These are phyloP conservation scores for Pseudonitzschia pungens DNA, from an alignment of 108 stramenopile species.

Conservation along the genomic window DNA sequence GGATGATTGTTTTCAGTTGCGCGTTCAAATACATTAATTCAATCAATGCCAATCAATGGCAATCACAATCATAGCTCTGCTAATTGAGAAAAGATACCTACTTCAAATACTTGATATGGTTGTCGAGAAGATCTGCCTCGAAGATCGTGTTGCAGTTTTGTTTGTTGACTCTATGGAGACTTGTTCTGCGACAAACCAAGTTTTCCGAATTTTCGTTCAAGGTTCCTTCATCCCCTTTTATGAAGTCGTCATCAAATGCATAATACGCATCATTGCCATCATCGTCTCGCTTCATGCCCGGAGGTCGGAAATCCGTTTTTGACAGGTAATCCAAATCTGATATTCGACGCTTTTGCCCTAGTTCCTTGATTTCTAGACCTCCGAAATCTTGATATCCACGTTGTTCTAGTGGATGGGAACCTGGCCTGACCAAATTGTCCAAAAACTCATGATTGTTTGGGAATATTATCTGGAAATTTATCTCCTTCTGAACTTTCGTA, in stretches of 20 bases:
- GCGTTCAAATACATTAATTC: conserved; percentile 6
- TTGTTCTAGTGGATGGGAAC: background rate
- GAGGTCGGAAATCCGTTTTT: background rate
- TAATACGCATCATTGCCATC: conserved; percentile 50
- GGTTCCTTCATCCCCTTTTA: conserved; percentile 14
- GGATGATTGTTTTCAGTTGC: background rate
- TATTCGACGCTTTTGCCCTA: background rate
- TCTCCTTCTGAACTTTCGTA: background rate
- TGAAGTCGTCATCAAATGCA: conserved; percentile 41
- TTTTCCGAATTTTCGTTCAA: conserved; percentile 13
- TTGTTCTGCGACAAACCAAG: conserved; percentile 39
- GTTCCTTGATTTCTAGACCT: background rate
- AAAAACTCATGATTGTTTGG: background rate
- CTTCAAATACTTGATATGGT: conserved; percentile 19
- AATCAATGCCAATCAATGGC: background rate
- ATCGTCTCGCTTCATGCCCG: conserved; percentile 20
- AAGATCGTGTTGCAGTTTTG: conserved; percentile 74
- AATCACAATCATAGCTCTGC: background rate
- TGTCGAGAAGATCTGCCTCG: conserved; percentile 31
- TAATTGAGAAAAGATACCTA: conserved; percentile 14
- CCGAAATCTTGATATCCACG: background rate
- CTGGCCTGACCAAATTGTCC: background rate
- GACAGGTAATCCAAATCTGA: conserved; percentile 1
- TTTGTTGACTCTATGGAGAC: conserved; percentile 38
- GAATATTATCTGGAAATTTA: background rate